Base-by-base conservation (phyloP, 345 rosid species). In the Carallia brachiata region DNA sequence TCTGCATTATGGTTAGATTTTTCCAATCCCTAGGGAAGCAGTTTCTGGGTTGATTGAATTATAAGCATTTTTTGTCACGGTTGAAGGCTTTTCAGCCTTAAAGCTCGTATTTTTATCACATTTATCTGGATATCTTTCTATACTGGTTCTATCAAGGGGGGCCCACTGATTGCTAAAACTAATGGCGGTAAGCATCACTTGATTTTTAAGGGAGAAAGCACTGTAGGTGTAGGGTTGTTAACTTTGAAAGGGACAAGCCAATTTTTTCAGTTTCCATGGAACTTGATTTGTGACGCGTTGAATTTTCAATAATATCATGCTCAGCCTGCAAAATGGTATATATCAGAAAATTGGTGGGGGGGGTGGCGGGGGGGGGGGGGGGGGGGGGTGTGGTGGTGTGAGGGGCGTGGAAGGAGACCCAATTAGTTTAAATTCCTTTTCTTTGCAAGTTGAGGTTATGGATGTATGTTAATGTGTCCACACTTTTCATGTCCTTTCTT, bases 371-470 rank as follows among this genome's bases (percentile, higher is more conserved):
- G 23, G 40, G 2, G 44, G 44, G 8, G 8, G 13, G 23, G 23
- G 23, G 0, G 23, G 23, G 0, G 23, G 23, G 23, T n/a, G n/a
- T n/a, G 23, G 2, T 1, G 44, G 44, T 5, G 16, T 13, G 44
- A 10, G 8, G 8, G 13, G 48, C 66, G 79, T 28, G 27, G 53
- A 69, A 36, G 34, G 36, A 70, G 76, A 79, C 69, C 75, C 83
- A 77, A 70, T 81, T 40, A 30, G 55, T 63, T 71, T 37, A 48
- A 59, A 34, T 74, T 62, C 40, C 62, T 71, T 71, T 60, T 18
- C 13, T 52, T 55, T 53, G 89, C 96, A 84, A 89, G 88, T 86
- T 86, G 93, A 53, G 67, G 80, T 79, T 81, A 81, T 87, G 87
- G 83, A 71, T 70, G 75, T 75, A 72, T 77, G 77, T 81, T 67